Evolutionary conservation across 164 flowering plant genomes (phyloP).

Genomic region (Tetrastigma voinierianum): DNA sequence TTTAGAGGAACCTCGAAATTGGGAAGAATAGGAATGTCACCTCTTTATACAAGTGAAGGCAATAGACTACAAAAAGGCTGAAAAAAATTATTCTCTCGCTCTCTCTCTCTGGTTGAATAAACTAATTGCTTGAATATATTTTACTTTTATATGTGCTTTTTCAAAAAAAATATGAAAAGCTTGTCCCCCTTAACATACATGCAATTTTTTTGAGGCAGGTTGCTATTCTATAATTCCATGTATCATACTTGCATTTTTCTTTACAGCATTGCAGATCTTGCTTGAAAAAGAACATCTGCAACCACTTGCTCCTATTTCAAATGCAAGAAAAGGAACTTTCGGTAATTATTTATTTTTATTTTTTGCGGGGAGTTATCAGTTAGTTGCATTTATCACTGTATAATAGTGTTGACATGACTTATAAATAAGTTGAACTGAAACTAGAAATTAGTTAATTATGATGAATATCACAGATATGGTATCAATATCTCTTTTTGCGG

Average conservation of each 20-base stretch:
- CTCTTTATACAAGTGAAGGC: too few relatives aligned
- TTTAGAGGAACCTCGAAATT: too few relatives aligned
- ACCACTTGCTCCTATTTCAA: conserved; percentile 42
- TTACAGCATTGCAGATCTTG: conserved; percentile 48
- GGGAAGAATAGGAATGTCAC: too few relatives aligned
- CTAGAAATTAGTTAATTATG: too few relatives aligned
- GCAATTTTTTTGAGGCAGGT: not conserved
- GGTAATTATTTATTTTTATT: conserved; percentile 36
- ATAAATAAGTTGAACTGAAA: too few relatives aligned
- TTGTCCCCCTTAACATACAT: not conserved
- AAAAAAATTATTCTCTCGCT: too few relatives aligned
- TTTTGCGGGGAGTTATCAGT: not conserved
- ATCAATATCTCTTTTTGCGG: too few relatives aligned
- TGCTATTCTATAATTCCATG: not conserved
- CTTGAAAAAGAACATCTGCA: conserved; percentile 38
- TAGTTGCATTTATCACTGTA: not conserved
- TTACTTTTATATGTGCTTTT: not conserved
- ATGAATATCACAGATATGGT: too few relatives aligned
- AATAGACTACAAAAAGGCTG: too few relatives aligned
- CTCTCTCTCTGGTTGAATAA: too few relatives aligned
- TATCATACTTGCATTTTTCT: not conserved
- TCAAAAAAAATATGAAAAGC: not conserved
- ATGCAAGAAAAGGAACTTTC: conserved; percentile 62
- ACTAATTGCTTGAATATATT: too few relatives aligned
- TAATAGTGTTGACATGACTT: not conserved